Evolutionary conservation across 495 filamentous ascomycete species (phyloP).

Genomic region (Monascus purpureus): DNA sequence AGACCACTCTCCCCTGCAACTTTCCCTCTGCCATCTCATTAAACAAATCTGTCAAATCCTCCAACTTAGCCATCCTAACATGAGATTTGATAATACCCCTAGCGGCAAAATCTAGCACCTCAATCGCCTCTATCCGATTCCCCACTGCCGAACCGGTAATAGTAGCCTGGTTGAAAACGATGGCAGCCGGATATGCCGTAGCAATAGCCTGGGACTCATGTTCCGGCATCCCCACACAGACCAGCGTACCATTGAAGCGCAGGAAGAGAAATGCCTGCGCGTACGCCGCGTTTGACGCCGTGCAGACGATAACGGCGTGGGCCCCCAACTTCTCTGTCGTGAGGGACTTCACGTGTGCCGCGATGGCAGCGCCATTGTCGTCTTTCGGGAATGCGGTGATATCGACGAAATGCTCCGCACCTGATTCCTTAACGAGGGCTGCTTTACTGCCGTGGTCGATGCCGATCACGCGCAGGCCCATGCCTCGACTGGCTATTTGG

Average conservation of each 20-base stretch:
- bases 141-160: constrained; percentile 54
- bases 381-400: constrained; percentile 39
- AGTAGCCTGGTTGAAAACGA: constrained; percentile 38
- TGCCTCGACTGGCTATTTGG: constrained; percentile 47
- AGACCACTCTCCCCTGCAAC: constrained; percentile 43
- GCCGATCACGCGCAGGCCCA: constrained; percentile 54
- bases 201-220: constrained; percentile 42
- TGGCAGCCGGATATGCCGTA: constrained; percentile 32
- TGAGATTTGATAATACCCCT: constrained; percentile 49
- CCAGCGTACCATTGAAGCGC: constrained; percentile 46
- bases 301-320: constrained; percentile 48
- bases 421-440: constrained; percentile 40
- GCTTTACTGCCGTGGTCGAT: constrained; percentile 54
- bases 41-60: constrained; percentile 45
- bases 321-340: constrained; percentile 46
- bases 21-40: constrained; percentile 43
- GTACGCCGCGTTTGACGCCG: constrained; percentile 53
- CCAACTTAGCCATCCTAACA: constrained; percentile 45
- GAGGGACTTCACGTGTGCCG: constrained; percentile 41
- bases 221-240: constrained; percentile 59
- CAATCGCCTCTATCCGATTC: constrained; percentile 49
- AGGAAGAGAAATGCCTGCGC: constrained; percentile 43
- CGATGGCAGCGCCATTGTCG: constrained; percentile 30
- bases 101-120: constrained; percentile 49
- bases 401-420: constrained; percentile 58